Conservation (phyloP, 164 flowering plant species). For the Cinnamomum micranthum region DNA sequence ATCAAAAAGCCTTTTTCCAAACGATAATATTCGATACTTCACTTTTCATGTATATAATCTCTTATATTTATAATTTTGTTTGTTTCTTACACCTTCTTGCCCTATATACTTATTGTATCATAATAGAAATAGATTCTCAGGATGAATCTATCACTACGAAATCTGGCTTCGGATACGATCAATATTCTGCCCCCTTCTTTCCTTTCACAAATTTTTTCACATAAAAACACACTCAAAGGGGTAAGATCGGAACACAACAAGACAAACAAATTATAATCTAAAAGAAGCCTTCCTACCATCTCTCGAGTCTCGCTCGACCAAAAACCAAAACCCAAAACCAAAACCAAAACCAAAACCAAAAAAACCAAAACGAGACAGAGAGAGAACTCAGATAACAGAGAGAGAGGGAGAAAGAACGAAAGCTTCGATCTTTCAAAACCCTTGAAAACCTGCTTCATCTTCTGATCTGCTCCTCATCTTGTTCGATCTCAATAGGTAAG, state of each 20-base stretch:
- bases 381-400: constrained; percentile 4
- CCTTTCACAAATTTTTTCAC: background rate
- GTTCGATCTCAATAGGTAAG: constrained; percentile 10
- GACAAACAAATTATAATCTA: background rate
- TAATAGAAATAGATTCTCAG: too few relatives aligned
- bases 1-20: too few relatives aligned
- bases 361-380: background rate
- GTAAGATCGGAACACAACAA: background rate
- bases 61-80: too few relatives aligned
- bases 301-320: background rate
- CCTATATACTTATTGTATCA: too few relatives aligned
- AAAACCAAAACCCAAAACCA: too few relatives aligned
- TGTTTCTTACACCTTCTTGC: too few relatives aligned
- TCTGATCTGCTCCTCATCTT: constrained; percentile 9
- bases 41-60: too few relatives aligned
- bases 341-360: too few relatives aligned
- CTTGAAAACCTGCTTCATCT: constrained; percentile 4
- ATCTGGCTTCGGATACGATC: too few relatives aligned
- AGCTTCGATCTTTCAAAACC: background rate
- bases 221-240: background rate
- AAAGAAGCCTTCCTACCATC: background rate
- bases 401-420: background rate
- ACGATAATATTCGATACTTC: too few relatives aligned
- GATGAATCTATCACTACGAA: too few relatives aligned
- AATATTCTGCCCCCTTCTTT: too few relatives aligned